Conservation (phyloP, 2,329 filamentous ascomycete species). For the Aspergillus sp. region DNA sequence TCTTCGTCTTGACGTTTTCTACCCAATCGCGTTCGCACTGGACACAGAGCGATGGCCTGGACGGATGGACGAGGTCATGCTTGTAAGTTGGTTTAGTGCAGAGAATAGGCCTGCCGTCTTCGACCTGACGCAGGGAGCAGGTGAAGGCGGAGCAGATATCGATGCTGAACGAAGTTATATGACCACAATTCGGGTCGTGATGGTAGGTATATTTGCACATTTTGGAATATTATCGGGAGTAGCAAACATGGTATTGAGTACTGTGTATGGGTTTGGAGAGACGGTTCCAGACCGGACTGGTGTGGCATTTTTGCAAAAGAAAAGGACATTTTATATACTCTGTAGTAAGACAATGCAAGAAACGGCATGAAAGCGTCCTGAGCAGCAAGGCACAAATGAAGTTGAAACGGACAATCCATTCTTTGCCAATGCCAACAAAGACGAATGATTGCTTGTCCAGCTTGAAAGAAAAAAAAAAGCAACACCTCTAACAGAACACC, state of each 20-base stretch:
- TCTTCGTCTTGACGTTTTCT: not conserved
- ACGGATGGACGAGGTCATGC: conserved; percentile 8
- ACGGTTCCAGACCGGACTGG: too few species aligned
- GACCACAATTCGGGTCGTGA: conserved; percentile 20
- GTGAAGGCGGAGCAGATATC: conserved; percentile 16
- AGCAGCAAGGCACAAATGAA: not conserved
- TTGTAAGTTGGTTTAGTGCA: conserved; percentile 4
- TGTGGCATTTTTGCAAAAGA: too few species aligned
- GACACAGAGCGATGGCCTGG: conserved; percentile 2
- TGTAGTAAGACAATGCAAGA: not conserved
- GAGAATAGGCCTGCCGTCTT: not conserved
- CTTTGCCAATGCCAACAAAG: not conserved
- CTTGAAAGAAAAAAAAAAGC: too few species aligned
- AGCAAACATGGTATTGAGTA: too few species aligned
- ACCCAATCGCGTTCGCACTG: conserved; percentile 10
- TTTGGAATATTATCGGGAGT: not conserved
- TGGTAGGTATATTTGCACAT: conserved; percentile 23
- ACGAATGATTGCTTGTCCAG: too few species aligned
- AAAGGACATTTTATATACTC: not conserved
- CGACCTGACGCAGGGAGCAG: conserved; percentile 9
- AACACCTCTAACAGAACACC: too few species aligned
- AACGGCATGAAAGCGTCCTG: not conserved
- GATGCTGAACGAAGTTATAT: conserved; percentile 20
- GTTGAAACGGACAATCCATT: not conserved
- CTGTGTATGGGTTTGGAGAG: too few species aligned